Evolutionary conservation across 805 yeast genomes (phyloP), one percentile per base, ranked within the genome.

Genomic region (Candida tallmaniae): DNA sequence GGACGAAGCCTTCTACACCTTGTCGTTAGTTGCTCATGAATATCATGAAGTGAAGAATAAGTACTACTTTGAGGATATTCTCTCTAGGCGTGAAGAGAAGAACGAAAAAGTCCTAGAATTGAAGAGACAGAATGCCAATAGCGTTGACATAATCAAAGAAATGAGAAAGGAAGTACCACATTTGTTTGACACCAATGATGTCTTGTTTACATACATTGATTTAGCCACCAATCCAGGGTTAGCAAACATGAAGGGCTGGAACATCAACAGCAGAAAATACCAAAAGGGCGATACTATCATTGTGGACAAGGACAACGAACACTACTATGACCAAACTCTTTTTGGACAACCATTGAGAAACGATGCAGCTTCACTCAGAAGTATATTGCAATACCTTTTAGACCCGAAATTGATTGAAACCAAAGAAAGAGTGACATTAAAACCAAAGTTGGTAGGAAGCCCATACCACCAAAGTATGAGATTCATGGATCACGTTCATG

Each of bases 231-330:
- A 60, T 27, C 47, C 51, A 1, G 44, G 54, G 4, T 44, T 66
- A 8, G 51, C 67, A 4, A 29, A 46, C 3, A 27, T 41, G 10
- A 30, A 35, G 7, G 66, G 62, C 3, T 70, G 78, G 74, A 58
- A 60, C 10, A 50, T 62, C 20, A 50, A 63, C 25, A 42, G 55
- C 2, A 45, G 50, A n/a, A 35, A 47, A 0, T 68, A 60, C 41
- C 40, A 53, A 7, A 50, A 58, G 2, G 90, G 89, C 5, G 85
- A 82, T 50, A 62, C 75, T 0, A 47, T 83, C 2, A 53, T 83
- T 2, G 56, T 80, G 2, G 58, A 67, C 21, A 68, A 68, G 42
- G 68, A 72, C 60, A 52, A 63, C 54, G 41, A 42, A 38, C 43
- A 47, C 33, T 56, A 49, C 35, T 42, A 68, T 63, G 45, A 61